phyloP scores from a whole-genome alignment of 768 basidiomycete genomes.

The Leccinum ochraceum region DNA sequence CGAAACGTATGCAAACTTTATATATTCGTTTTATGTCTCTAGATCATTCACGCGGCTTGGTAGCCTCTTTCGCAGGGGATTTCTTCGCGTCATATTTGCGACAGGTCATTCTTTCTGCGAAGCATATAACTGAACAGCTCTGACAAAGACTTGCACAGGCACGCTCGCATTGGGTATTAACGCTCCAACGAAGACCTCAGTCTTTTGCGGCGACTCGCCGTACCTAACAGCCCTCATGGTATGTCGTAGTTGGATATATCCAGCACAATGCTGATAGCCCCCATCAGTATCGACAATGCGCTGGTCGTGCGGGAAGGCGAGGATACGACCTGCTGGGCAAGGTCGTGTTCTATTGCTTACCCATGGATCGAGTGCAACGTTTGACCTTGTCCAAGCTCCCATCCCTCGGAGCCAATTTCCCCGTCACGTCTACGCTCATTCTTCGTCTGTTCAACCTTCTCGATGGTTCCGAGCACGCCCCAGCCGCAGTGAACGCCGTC shows the following conservation, averaged over 20 bases:
- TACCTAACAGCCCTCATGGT: conserved; percentile 62
- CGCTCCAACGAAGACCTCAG: conserved; percentile 64
- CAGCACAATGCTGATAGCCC: neutral
- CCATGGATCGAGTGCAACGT: conserved; percentile 63
- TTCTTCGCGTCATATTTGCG: conserved; percentile 64
- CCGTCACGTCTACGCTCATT: conserved; percentile 63
- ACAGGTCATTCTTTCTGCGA: conserved; percentile 43
- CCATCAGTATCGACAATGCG: conserved; percentile 66
- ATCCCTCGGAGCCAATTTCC: conserved; percentile 62
- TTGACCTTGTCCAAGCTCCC: conserved; percentile 65
- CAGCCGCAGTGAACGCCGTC: conserved; percentile 49
- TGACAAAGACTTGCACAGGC: conserved; percentile 35
- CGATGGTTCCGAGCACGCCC: conserved; percentile 55
- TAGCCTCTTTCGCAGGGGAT: conserved; percentile 57
- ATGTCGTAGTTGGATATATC: conserved; percentile 16
- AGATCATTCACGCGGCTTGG: conserved; percentile 1
- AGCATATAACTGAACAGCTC: neutral
- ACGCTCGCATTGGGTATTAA: conserved; percentile 77
- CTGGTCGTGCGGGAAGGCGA: conserved; percentile 71
- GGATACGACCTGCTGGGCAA: conserved; percentile 71
- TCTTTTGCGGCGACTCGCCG: conserved; percentile 65
- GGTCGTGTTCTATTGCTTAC: conserved; percentile 70
- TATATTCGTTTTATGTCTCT: neutral
- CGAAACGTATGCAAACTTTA: conserved; percentile 47
- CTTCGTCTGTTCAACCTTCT: conserved; percentile 67